Evolutionary conservation across 23 red algal species (phyloP).

Genomic region (Porphyridium purpureum): DNA sequence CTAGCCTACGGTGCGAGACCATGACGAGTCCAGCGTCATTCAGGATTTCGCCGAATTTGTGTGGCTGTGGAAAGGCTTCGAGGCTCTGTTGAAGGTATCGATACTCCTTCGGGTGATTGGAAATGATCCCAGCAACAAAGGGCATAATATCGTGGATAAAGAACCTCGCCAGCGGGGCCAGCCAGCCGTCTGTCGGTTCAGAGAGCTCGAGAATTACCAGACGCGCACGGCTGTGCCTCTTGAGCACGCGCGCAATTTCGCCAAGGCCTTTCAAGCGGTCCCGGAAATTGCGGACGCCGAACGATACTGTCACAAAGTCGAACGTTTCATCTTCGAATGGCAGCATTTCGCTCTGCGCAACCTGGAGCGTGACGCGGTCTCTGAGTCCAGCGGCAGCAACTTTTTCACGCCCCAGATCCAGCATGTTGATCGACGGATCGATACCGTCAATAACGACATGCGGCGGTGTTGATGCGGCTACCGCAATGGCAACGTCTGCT

Average conservation of each 20-base stretch:
- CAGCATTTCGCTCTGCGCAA: constrained; percentile 15
- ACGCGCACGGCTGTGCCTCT: neutral
- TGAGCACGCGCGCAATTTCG: constrained; percentile 62
- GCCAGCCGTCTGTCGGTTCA: neutral
- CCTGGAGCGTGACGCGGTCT: neutral
- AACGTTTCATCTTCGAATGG: constrained; percentile 40
- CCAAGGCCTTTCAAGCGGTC: constrained; percentile 30
- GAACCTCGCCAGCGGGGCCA: constrained; percentile 4
- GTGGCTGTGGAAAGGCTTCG: constrained; percentile 19
- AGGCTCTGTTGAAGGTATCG: constrained; percentile 26
- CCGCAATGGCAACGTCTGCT: constrained; percentile 44
- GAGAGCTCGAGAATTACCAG: constrained; percentile 54
- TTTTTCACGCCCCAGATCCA: constrained; percentile 13
- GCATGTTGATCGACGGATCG: constrained; percentile 70
- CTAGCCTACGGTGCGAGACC: constrained; percentile 8
- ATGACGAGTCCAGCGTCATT: constrained; percentile 17
- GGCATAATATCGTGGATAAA: constrained; percentile 52
- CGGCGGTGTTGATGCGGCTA: constrained; percentile 1
- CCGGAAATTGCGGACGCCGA: constrained; percentile 90
- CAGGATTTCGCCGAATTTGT: constrained; percentile 20
- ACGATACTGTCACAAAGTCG: constrained; percentile 42
- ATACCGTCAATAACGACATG: constrained; percentile 14
- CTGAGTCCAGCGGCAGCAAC: neutral
- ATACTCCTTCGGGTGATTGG: constrained; percentile 6
- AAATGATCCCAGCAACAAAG: constrained; percentile 16